Conservation (phyloP, 2,329 filamentous ascomycete species). For the Podosphaera aphanis region DNA sequence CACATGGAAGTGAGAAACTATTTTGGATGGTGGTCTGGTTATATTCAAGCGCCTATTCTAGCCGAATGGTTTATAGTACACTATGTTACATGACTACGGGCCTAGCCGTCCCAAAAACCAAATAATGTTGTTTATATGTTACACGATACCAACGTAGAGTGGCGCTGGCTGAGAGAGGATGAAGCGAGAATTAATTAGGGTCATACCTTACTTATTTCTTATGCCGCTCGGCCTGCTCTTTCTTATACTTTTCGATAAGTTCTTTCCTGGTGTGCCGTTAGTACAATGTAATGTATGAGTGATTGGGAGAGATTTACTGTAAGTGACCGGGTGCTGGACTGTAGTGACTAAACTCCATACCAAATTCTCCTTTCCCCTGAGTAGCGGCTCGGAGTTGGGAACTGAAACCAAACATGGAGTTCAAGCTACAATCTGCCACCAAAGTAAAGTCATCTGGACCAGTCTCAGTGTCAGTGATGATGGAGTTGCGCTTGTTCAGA, state of each 20-base stretch:
- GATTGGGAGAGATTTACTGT: constrained; percentile 46
- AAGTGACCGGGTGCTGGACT: constrained; percentile 64
- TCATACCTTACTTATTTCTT: constrained; percentile 12
- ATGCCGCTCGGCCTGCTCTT: constrained; percentile 33
- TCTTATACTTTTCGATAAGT: constrained; percentile 42
- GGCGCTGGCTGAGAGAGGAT: constrained; percentile 2
- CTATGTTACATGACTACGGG: not conserved
- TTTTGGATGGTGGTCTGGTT: too few species aligned
- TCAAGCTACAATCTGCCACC: constrained; percentile 74
- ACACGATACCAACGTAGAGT: not conserved
- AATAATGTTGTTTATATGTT: not conserved
- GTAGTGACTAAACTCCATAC: constrained; percentile 98
- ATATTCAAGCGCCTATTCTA: too few species aligned
- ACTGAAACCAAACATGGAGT: constrained; percentile 95
- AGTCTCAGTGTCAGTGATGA: constrained; percentile 88
- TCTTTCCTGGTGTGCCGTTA: constrained; percentile 26
- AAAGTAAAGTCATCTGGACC: constrained; percentile 86
- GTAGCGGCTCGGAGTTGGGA: constrained; percentile 77
- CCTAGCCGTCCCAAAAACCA: not conserved
- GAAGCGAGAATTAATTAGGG: constrained; percentile 3
- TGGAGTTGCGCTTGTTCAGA: constrained; percentile 88
- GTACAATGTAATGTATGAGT: not conserved
- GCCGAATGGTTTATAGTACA: not conserved
- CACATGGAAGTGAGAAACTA: too few species aligned
- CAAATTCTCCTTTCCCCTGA: constrained; percentile 95